These are phyloP conservation scores for Lodderomyces theae DNA, from an alignment of 1,139 yeast genomes.

Conservation along the genomic window DNA sequence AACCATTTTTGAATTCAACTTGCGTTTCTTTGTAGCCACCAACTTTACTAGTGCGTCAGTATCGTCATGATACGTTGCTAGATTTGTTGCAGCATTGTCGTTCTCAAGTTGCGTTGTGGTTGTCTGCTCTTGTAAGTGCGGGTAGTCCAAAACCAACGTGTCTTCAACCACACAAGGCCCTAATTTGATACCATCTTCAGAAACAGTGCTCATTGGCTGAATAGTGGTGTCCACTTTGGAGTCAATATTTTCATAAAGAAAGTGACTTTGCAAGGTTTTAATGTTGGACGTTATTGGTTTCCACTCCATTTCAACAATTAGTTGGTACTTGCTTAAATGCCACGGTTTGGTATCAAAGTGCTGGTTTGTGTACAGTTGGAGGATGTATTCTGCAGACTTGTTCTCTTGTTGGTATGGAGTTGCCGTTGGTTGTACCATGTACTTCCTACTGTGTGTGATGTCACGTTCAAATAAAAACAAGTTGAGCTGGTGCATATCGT, in stretches of 20 bases:
- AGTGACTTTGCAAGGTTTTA: constrained; percentile 2
- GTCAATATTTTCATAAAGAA: constrained; percentile 6
- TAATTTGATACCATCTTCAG: not conserved
- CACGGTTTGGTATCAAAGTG: constrained; percentile 5
- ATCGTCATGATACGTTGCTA: constrained; percentile 13
- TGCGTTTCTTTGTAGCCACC: constrained; percentile 7
- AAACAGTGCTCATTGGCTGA: not conserved
- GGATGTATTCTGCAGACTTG: not conserved
- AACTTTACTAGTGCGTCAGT: constrained; percentile 10
- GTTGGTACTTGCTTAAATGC: constrained; percentile 9
- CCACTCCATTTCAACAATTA: constrained; percentile 11
- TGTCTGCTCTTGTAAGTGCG: not conserved
- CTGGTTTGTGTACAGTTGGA: not conserved
- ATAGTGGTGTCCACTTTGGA: not conserved
- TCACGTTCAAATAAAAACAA: constrained; percentile 6
- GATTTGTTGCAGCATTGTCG: constrained; percentile 6
- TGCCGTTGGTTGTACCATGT: constrained; percentile 10
- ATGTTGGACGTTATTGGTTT: constrained; percentile 10
- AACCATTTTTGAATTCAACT: constrained; percentile 2
- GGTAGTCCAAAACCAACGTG: not conserved
- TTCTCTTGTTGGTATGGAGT: not conserved
- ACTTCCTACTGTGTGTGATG: constrained; percentile 9
- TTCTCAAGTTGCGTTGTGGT: not conserved
- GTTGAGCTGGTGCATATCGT: constrained; percentile 1
- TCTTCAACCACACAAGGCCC: not conserved